Evolutionary conservation across 192 early-diverging fungal genomes (phyloP).

Genomic region (Podila verticillata): DNA sequence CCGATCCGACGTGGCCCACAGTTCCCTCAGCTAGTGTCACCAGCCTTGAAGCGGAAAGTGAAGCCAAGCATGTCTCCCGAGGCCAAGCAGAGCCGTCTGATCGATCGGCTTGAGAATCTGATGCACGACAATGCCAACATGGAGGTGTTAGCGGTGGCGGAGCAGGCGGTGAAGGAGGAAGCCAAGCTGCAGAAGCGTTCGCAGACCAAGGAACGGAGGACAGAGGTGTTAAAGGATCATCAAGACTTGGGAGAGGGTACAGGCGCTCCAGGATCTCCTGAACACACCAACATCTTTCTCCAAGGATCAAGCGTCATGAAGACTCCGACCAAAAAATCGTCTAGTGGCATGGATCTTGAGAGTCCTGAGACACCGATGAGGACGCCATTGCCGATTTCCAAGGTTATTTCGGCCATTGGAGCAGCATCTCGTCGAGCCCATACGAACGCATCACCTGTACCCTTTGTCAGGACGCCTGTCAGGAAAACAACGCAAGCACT

Average conservation of each 20-base stretch:
- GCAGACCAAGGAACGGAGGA: constrained; percentile 32
- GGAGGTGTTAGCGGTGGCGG: constrained; percentile 34
- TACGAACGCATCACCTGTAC: constrained; percentile 7
- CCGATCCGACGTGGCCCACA: background rate
- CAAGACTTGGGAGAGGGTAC: background rate
- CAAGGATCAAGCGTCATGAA: background rate
- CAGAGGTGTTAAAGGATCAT: constrained; percentile 1
- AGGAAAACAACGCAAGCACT: constrained; percentile 14
- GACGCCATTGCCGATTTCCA: constrained; percentile 38
- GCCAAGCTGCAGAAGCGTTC: constrained; percentile 16
- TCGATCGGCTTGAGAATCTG: constrained; percentile 34
- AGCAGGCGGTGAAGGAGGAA: constrained; percentile 29
- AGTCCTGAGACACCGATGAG: background rate
- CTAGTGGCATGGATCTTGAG: background rate
- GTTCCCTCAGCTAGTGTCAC: constrained; percentile 7
- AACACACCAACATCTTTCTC: no score
- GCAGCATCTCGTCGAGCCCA: constrained; percentile 40
- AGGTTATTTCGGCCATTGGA: constrained; percentile 40
- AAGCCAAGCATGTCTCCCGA: constrained; percentile 8
- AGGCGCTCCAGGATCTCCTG: background rate
- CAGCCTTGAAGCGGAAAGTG: constrained; percentile 3
- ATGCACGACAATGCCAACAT: constrained; percentile 33
- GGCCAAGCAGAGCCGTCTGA: constrained; percentile 17
- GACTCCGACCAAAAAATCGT: background rate
- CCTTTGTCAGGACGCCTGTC: constrained; percentile 31